These are phyloP conservation scores for Brassica nigra DNA, from an alignment of 345 rosid species.

Conservation along the genomic window DNA sequence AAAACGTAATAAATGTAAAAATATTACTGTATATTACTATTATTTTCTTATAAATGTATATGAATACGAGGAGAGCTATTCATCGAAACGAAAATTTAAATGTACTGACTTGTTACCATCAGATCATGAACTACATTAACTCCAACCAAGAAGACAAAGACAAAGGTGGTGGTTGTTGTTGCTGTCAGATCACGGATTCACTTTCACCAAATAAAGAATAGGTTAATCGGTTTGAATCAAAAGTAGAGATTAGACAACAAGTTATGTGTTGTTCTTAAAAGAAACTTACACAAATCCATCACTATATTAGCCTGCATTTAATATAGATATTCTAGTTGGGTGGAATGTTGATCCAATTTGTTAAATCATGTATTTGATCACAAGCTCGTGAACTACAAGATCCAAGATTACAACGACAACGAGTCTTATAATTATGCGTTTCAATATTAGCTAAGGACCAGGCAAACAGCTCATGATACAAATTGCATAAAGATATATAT, in stretches of 20 bases:
- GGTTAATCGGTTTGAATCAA: conserved; percentile 25
- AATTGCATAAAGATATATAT: not conserved
- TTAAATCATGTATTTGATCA: not conserved
- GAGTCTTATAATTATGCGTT: not conserved
- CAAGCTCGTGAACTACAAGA: not conserved
- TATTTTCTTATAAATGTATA: conserved; percentile 10
- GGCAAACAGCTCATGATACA: conserved; percentile 2
- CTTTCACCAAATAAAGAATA: conserved; percentile 29
- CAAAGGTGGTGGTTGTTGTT: conserved; percentile 28
- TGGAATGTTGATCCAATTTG: not conserved
- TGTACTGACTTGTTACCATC: conserved; percentile 45
- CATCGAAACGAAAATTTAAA: conserved; percentile 30
- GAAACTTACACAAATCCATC: conserved; percentile 22
- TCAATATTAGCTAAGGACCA: not conserved
- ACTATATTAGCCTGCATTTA: not conserved
- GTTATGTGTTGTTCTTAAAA: conserved; percentile 25
- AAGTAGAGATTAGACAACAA: conserved; percentile 21
- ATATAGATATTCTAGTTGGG: not conserved
- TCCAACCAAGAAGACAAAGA: conserved; percentile 34
- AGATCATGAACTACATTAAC: conserved; percentile 40
- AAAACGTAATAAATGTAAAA: conserved; percentile 11
- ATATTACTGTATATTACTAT: not conserved
- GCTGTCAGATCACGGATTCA: conserved; percentile 41
- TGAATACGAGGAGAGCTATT: conserved; percentile 45
- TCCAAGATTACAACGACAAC: not conserved